Percentiles rank a stretch among this genome's conserved stretches.
Evolutionary conservation across 306 rosid species (phyloP).

Genomic region (Fragaria nilgerrensis): DNA sequence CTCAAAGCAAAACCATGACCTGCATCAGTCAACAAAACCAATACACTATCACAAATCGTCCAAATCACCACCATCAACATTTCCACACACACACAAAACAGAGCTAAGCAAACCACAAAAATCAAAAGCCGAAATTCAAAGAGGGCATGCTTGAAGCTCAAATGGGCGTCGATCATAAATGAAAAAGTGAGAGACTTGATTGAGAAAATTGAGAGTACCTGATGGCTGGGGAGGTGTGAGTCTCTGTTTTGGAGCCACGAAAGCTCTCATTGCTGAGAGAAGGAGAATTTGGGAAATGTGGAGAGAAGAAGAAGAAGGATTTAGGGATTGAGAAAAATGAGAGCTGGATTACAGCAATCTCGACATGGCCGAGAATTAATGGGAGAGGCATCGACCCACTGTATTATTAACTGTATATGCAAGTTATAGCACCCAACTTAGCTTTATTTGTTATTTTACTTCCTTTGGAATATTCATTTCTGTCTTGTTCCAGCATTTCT

Average conservation of each 20-base stretch:
- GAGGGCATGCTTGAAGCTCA: constrained; percentile 16
- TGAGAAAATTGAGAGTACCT: constrained; percentile 21
- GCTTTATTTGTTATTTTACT: background rate
- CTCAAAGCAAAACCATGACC: background rate
- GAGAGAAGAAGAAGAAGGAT: background rate
- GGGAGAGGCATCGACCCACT: constrained; percentile 31
- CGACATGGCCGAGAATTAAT: constrained; percentile 66
- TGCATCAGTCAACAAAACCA: background rate
- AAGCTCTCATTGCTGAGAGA: constrained; percentile 24
- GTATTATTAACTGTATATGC: constrained; percentile 8
- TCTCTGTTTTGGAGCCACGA: constrained; percentile 17
- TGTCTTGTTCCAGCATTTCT: no score
- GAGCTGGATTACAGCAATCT: constrained; percentile 26
- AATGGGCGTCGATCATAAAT: background rate
- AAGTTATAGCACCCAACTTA: background rate
- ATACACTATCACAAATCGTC: background rate
- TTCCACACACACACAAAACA: no score
- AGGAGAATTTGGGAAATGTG: constrained; percentile 3
- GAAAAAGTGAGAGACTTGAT: constrained; percentile 3
- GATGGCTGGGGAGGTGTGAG: constrained; percentile 3
- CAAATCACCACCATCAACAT: constrained; percentile 23
- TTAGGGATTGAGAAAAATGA: constrained; percentile 6
- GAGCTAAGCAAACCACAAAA: constrained; percentile 18
- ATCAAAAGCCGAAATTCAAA: constrained; percentile 10
- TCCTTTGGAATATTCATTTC: no score